A percentile compares a stretch with the other conserved stretches of the same genome.
These are phyloP conservation scores for Fusarium goolgardi DNA, from an alignment of 2,329 filamentous ascomycete species.

Conservation along the genomic window DNA sequence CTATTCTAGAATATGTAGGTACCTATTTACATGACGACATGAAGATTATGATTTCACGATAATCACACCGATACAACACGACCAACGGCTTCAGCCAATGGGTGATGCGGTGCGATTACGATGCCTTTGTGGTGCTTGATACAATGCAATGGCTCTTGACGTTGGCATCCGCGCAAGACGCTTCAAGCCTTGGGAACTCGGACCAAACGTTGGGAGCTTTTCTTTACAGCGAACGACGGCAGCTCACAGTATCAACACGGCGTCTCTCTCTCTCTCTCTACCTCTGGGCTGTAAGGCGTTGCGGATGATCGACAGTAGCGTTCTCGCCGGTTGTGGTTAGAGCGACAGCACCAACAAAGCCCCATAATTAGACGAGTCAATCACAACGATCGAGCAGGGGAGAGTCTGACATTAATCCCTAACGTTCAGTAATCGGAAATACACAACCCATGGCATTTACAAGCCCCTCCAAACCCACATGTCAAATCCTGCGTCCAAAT, in stretches of 20 bases:
- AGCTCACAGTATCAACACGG: constrained; percentile 11
- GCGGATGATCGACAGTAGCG: constrained; percentile 49
- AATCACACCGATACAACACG: not conserved
- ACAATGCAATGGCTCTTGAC: not conserved
- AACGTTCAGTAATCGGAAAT: constrained; percentile 36
- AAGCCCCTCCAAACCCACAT: constrained; percentile 11
- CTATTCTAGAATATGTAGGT: not conserved
- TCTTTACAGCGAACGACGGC: not conserved
- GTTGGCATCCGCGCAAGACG: constrained; percentile 32
- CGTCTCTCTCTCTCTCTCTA: constrained; percentile 1
- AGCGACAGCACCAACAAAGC: constrained; percentile 8
- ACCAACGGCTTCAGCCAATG: constrained; percentile 7
- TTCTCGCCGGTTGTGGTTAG: constrained; percentile 37
- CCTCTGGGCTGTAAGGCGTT: constrained; percentile 33
- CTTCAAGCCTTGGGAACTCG: constrained; percentile 11
- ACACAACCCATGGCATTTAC: constrained; percentile 11
- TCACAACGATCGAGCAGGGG: constrained; percentile 11
- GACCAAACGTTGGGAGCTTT: constrained; percentile 9
- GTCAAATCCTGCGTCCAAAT: constrained; percentile 5
- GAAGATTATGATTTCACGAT: constrained; percentile 7
- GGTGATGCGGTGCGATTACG: not conserved
- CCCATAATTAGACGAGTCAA: constrained; percentile 17
- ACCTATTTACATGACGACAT: not conserved
- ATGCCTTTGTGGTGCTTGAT: not conserved
- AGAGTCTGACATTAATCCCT: constrained; percentile 10